A percentile compares a stretch with the other conserved stretches of the same genome.
These are phyloP conservation scores for Laguncularia racemosa DNA, from an alignment of 345 rosid genomes.

Conservation along the genomic window DNA sequence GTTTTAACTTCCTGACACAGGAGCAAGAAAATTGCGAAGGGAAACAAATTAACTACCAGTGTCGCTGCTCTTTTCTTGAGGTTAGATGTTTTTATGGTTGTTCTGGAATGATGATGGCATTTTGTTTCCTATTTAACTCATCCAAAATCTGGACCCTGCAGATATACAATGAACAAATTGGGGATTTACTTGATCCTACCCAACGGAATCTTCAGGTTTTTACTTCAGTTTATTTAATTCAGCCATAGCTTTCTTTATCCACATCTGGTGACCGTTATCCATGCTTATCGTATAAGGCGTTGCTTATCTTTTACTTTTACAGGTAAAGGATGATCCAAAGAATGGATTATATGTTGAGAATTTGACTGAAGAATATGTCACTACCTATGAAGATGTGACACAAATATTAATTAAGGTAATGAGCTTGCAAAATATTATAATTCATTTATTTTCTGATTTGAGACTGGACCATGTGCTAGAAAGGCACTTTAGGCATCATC, in stretches of 20 bases:
- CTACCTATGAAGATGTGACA: conserved; percentile 69
- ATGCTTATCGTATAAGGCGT: conserved; percentile 3
- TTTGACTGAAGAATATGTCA: conserved; percentile 82
- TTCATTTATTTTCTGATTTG: background rate
- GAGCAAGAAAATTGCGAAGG: conserved; percentile 60
- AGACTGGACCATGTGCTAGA: background rate
- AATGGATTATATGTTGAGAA: conserved; percentile 80
- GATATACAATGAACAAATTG: conserved; percentile 87
- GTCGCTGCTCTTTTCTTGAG: conserved; percentile 98
- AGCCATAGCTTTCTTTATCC: conserved; percentile 2
- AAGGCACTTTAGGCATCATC: background rate
- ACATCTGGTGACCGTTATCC: background rate
- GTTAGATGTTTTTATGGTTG: conserved; percentile 16
- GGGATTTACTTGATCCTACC: conserved; percentile 87
- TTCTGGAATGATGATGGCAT: background rate
- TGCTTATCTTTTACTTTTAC: conserved; percentile 15
- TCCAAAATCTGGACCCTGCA: conserved; percentile 10
- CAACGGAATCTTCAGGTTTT: conserved; percentile 88
- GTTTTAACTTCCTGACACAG: conserved; percentile 26
- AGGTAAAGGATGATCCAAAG: conserved; percentile 80
- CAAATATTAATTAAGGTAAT: conserved; percentile 86
- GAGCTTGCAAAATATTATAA: background rate
- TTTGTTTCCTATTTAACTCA: conserved; percentile 2
- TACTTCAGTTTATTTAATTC: background rate
- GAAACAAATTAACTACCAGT: conserved; percentile 76